Evolutionary conservation across 208 protist species (phyloP).

Genomic region (Leishmania major): DNA sequence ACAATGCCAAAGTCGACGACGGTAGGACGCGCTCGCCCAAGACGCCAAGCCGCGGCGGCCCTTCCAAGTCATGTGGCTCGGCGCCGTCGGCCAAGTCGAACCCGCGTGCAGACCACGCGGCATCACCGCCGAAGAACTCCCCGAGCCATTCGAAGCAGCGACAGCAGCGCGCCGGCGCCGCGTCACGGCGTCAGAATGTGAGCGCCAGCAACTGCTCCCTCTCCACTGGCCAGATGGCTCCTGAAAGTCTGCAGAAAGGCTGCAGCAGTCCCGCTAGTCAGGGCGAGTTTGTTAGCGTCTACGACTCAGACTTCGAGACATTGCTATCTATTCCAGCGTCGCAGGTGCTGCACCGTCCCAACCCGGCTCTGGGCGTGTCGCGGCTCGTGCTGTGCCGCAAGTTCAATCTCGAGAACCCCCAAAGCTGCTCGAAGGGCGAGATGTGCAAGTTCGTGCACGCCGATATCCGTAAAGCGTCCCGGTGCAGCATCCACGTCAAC

Average conservation of each 20-base stretch:
- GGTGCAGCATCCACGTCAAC: slow-evolving; percentile 78
- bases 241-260: slow-evolving; percentile 13
- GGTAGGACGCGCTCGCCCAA: background rate
- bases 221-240: background rate
- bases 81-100: background rate
- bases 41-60: background rate
- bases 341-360: slow-evolving; percentile 50
- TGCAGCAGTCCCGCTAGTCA: background rate
- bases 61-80: background rate
- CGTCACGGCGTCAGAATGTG: background rate
- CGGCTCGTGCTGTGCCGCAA: slow-evolving; percentile 83
- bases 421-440: slow-evolving; percentile 52
- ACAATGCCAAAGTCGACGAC: background rate
- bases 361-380: slow-evolving; percentile 45
- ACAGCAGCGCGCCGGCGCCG: background rate
- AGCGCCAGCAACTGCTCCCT: background rate
- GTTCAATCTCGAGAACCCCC: slow-evolving; percentile 35
- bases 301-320: slow-evolving; percentile 65
- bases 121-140: background rate
- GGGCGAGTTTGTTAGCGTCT: slow-evolving; percentile 39
- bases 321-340: slow-evolving; percentile 44
- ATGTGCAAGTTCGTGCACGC: slow-evolving; percentile 86
- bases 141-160: background rate
- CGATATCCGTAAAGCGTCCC: slow-evolving; percentile 33
- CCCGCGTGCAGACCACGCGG: background rate